Evolutionary conservation across 2,329 filamentous ascomycete species (phyloP).

Genomic region (Epichloe festucae): DNA sequence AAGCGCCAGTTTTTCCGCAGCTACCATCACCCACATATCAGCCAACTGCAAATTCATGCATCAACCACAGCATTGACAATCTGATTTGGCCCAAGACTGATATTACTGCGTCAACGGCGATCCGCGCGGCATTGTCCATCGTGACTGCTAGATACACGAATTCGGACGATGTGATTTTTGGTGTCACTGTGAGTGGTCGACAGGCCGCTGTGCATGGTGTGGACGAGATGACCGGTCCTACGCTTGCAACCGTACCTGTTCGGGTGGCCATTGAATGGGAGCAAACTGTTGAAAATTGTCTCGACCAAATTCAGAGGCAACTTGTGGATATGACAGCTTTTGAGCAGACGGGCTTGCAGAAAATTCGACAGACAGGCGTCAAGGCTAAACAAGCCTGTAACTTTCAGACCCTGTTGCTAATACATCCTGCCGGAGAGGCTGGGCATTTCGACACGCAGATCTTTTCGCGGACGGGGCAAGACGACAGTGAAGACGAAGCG

Average conservation of each 20-base stretch:
- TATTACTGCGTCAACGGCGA: slow-evolving; percentile 11
- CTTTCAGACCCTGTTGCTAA: slow-evolving; percentile 8
- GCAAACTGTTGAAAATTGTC: slow-evolving; percentile 3
- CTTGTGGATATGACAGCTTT: slow-evolving; percentile 12
- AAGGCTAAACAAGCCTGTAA: slow-evolving; percentile 7
- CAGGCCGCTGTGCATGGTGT: slow-evolving; percentile 15
- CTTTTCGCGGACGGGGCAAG: background rate
- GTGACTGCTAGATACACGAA: slow-evolving; percentile 23
- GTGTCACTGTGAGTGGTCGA: slow-evolving; percentile 14
- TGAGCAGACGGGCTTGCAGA: slow-evolving; percentile 16
- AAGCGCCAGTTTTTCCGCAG: background rate
- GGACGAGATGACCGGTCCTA: slow-evolving; percentile 15
- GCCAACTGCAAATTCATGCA: slow-evolving; percentile 1
- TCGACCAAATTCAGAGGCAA: slow-evolving; percentile 12
- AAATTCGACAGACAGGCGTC: slow-evolving; percentile 12
- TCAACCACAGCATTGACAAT: background rate
- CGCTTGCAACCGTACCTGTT: slow-evolving; percentile 16
- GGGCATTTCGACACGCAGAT: background rate
- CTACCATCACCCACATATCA: background rate
- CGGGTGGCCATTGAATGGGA: slow-evolving; percentile 8
- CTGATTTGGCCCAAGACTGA: slow-evolving; percentile 5
- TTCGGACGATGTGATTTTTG: slow-evolving; percentile 19
- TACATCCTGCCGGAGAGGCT: background rate
- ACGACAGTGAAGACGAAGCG: background rate
- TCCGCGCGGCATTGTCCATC: slow-evolving; percentile 18